Conservation (phyloP, 495 filamentous ascomycete genomes). For the Aspergillus incahuasiensis region DNA sequence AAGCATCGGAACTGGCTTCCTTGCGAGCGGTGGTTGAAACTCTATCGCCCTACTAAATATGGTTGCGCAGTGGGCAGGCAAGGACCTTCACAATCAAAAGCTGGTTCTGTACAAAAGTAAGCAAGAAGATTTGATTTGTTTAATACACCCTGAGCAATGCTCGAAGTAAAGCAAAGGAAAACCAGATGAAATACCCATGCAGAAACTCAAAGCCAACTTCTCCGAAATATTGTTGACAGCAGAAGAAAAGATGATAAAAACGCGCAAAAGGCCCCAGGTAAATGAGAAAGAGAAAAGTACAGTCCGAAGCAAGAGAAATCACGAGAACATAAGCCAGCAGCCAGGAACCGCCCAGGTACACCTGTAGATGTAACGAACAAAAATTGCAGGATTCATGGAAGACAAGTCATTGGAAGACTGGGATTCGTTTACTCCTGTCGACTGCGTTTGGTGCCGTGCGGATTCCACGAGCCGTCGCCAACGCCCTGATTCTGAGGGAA, state of each 20-base stretch:
- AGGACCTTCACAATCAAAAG: no score
- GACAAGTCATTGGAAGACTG: conserved; percentile 1
- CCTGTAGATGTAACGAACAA: conserved; percentile 2
- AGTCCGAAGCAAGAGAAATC: not conserved
- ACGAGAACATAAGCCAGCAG: conserved; percentile 10
- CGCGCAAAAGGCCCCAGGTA: conserved; percentile 1
- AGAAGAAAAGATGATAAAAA: not conserved
- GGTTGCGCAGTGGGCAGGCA: not conserved
- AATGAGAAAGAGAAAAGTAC: conserved; percentile 2
- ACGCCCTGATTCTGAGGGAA: conserved; percentile 59
- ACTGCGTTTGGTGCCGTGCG: conserved; percentile 76
- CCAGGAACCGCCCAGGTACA: conserved; percentile 7
- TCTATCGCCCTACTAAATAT: not conserved
- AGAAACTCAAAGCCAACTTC: conserved; percentile 11
- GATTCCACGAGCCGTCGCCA: conserved; percentile 68
- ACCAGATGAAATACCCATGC: conserved; percentile 1
- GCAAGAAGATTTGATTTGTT: conserved; percentile 20
- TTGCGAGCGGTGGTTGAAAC: not conserved
- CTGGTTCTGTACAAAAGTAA: not conserved
- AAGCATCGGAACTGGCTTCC: not conserved
- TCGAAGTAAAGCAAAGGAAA: conserved; percentile 15
- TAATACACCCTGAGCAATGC: conserved; percentile 28
- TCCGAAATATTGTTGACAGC: conserved; percentile 13
- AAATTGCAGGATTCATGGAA: conserved; percentile 5
- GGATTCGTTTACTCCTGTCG: conserved; percentile 51